Conservation (phyloP, 2,329 filamentous ascomycete genomes). For the Lachnellula cervina region DNA sequence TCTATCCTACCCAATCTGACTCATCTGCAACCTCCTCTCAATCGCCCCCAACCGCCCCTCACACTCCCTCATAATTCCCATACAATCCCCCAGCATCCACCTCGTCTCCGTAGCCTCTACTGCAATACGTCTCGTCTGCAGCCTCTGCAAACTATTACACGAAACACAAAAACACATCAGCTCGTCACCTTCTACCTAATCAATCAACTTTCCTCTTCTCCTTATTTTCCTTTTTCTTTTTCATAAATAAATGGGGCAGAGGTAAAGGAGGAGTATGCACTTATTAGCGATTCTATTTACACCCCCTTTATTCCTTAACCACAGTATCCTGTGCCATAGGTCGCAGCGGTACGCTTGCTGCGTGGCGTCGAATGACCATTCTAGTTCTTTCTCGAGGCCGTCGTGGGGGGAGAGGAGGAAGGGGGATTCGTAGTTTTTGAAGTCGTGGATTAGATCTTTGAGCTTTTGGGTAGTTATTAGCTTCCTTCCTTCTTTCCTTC, state of each 20-base stretch:
- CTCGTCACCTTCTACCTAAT: too few species aligned
- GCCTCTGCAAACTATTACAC: conserved; percentile 5
- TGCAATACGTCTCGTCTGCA: conserved; percentile 21
- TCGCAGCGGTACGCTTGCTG: conserved; percentile 20
- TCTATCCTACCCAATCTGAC: conserved; percentile 13
- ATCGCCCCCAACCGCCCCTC: conserved; percentile 14
- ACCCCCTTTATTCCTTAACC: conserved; percentile 17
- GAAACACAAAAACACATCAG: too few species aligned
- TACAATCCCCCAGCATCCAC: conserved; percentile 19
- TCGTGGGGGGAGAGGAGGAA: conserved; percentile 16
- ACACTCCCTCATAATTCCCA: conserved; percentile 17
- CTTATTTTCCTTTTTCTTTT: too few species aligned
- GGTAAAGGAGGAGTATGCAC: background rate
- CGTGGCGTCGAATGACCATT: conserved; percentile 26
- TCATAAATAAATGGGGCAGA: too few species aligned
- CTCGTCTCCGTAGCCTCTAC: conserved; percentile 18
- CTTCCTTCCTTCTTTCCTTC: too few species aligned
- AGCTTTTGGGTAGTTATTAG: background rate
- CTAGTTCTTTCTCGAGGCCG: conserved; percentile 22
- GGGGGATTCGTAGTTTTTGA: conserved; percentile 17
- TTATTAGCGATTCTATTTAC: conserved; percentile 16
- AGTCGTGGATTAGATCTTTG: conserved; percentile 23
- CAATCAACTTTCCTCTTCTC: too few species aligned
- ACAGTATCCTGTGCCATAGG: conserved; percentile 16
- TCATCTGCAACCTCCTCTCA: conserved; percentile 20